phyloP scores from a whole-genome alignment of 2,329 filamentous ascomycete species.

The Pleoardoris graminearum region DNA sequence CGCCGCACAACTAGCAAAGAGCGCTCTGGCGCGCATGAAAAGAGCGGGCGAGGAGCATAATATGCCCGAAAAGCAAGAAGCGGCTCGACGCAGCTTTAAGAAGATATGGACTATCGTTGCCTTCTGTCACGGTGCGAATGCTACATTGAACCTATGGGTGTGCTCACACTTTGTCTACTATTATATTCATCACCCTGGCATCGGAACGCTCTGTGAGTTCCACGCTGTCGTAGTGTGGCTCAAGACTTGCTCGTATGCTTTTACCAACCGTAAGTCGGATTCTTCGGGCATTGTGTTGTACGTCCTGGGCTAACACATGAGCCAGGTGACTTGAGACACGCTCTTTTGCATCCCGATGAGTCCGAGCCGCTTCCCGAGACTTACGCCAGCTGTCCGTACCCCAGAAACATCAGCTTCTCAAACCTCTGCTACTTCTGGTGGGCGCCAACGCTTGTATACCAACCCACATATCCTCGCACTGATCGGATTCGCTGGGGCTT shows the following conservation, averaged over 20 bases:
- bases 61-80: constrained; percentile 60
- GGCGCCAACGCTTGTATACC: constrained; percentile 94
- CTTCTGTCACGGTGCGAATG: constrained; percentile 79
- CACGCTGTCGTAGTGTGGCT: constrained; percentile 96
- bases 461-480: constrained; percentile 91
- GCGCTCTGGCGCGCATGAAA: constrained; percentile 62
- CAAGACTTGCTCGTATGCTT: constrained; percentile 93
- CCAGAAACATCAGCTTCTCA: constrained; percentile 81
- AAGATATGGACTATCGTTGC: constrained; percentile 80
- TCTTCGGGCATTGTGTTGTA: not conserved
- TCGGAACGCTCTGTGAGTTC: constrained; percentile 86
- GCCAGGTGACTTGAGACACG: constrained; percentile 75
- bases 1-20: constrained; percentile 77
- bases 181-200: constrained; percentile 87
- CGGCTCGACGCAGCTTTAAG: constrained; percentile 66
- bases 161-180: constrained; percentile 88
- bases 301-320: not conserved
- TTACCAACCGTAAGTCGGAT: constrained; percentile 73
- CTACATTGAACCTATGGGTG: constrained; percentile 76
- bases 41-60: constrained; percentile 50
- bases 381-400: constrained; percentile 84
- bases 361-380: constrained; percentile 75
- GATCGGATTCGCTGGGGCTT: constrained; percentile 82
- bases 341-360: constrained; percentile 78
- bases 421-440: constrained; percentile 98